Evolutionary conservation across 352 stramenopile genomes (phyloP), one percentile per base, ranked within the genome.

Genomic region (Phytopythium kandeliae): DNA sequence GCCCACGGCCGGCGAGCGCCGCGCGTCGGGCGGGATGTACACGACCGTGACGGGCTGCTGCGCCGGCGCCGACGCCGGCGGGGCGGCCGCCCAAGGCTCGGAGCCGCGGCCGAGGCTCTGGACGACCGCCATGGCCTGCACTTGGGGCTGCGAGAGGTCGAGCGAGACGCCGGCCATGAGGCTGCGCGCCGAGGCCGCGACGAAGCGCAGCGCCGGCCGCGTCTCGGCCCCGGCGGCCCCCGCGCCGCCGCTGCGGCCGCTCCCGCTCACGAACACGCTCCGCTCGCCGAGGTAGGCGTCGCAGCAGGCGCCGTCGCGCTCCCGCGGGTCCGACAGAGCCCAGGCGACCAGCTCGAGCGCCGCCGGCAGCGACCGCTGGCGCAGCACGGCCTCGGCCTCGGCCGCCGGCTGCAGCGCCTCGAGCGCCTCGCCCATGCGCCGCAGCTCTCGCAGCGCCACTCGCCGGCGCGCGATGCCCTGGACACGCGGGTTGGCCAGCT

Each of bases 221-320:
- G 11, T 12, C 10, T 28, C 37, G 8, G 25, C 42, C 11, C 25
- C 22, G 34, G 25, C 16, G 62, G 64, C 19, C 22, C 33, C 22
- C 57, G 28, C 2, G n/a, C 10, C 8, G 15, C 21, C 26, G 28
- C 28, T 31, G 28, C 21, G 25, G 28, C 28, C 9, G 28, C 22
- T 33, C 4, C 43, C 43, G 19, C 26, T 38, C 11, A 49, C 26
- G 38, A 49, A 49, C 15, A 51, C 45, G 22, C n/a, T 24, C 0
- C 67, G 60, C 28, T 88, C 62, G 2, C 59, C 78, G 8, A 89
- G 25, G 48, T 89, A 92, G 0, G 63, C 65, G 38, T 92, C 74
- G 11, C 68, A 72, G 17, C 43, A 49, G 8, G 26, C 24, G 21
- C 26, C 22, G 0, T 38, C 26, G 21, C 3, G 43, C 53, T 55